These are phyloP conservation scores for Pseudomonodictys pantanalensis DNA, from an alignment of 495 filamentous ascomycete genomes.

Conservation along the genomic window DNA sequence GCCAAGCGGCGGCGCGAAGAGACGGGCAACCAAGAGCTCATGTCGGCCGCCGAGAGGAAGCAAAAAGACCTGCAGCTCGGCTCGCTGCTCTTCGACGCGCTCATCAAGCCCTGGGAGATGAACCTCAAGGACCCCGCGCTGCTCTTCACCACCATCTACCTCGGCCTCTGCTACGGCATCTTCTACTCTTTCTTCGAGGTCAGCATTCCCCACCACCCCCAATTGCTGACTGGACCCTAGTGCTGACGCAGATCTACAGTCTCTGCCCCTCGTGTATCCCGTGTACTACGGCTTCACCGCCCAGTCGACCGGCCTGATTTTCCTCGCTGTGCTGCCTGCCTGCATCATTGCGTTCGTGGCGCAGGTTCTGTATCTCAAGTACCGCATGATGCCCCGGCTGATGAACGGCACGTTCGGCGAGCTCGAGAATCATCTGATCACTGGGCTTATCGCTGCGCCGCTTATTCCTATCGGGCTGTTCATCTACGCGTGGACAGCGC, in stretches of 20 bases:
- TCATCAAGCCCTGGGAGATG: conserved; percentile 62
- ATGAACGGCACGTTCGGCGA: conserved; percentile 47
- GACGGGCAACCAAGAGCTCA: conserved; percentile 35
- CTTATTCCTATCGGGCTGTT: conserved; percentile 58
- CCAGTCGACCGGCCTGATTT: conserved; percentile 59
- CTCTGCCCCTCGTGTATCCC: conserved; percentile 66
- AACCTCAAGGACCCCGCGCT: conserved; percentile 62
- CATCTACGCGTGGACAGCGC: conserved; percentile 59
- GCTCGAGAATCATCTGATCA: conserved; percentile 44
- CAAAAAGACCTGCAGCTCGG: conserved; percentile 44
- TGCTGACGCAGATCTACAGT: background rate
- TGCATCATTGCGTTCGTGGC: conserved; percentile 51
- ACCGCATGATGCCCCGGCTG: conserved; percentile 51
- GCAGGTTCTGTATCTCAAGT: conserved; percentile 52
- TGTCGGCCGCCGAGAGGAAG: conserved; percentile 38
- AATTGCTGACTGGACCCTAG: background rate
- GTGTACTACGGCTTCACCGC: conserved; percentile 59
- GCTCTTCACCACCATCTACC: conserved; percentile 59
- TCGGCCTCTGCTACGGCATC: conserved; percentile 61
- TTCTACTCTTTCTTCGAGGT: conserved; percentile 69
- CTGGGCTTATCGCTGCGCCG: conserved; percentile 52
- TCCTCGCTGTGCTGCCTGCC: conserved; percentile 58
- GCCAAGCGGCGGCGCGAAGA: conserved; percentile 48
- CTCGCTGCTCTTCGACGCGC: conserved; percentile 52
- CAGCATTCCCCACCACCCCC: background rate